Evolutionary conservation across 1,139 yeast genomes (phyloP).

Genomic region (Diutina mesorugosa): DNA sequence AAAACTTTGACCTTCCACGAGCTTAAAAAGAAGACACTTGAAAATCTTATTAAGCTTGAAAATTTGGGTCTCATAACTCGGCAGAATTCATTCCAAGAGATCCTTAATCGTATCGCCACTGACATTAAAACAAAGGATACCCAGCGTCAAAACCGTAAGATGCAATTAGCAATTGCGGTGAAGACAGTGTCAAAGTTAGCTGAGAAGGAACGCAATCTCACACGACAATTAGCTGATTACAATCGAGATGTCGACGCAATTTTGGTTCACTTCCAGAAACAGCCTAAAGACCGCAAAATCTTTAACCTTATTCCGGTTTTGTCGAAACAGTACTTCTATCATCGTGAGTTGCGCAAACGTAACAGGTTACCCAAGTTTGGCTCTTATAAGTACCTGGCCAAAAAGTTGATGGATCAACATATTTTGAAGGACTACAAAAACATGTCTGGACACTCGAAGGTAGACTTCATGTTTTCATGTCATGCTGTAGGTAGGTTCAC

Average conservation of each 20-base stretch:
- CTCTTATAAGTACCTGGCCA: slow-evolving; percentile 70
- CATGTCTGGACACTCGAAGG: slow-evolving; percentile 42
- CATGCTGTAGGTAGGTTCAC: slow-evolving; percentile 62
- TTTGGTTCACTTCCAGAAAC: slow-evolving; percentile 48
- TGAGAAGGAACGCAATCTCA: slow-evolving; percentile 50
- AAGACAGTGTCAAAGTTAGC: slow-evolving; percentile 47
- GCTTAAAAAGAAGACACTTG: slow-evolving; percentile 65
- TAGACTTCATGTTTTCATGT: slow-evolving; percentile 66
- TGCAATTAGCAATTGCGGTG: slow-evolving; percentile 48
- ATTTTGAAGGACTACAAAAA: slow-evolving; percentile 44
- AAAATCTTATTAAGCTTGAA: slow-evolving; percentile 67
- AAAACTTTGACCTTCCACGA: slow-evolving; percentile 54
- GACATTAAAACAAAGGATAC: slow-evolving; percentile 75
- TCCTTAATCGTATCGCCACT: slow-evolving; percentile 71
- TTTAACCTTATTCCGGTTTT: slow-evolving; percentile 49
- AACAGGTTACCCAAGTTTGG: slow-evolving; percentile 71
- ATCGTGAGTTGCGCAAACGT: slow-evolving; percentile 52
- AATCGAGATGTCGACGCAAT: slow-evolving; percentile 57
- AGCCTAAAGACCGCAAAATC: slow-evolving; percentile 36
- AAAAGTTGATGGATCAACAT: slow-evolving; percentile 63
- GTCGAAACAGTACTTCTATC: slow-evolving; percentile 70
- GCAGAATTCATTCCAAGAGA: slow-evolving; percentile 60
- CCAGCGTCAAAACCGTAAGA: slow-evolving; percentile 47
- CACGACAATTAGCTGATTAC: slow-evolving; percentile 52
- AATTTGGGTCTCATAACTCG: slow-evolving; percentile 53